Conservation (phyloP, 345 rosid genomes). For the Hypericum perforatum region DNA sequence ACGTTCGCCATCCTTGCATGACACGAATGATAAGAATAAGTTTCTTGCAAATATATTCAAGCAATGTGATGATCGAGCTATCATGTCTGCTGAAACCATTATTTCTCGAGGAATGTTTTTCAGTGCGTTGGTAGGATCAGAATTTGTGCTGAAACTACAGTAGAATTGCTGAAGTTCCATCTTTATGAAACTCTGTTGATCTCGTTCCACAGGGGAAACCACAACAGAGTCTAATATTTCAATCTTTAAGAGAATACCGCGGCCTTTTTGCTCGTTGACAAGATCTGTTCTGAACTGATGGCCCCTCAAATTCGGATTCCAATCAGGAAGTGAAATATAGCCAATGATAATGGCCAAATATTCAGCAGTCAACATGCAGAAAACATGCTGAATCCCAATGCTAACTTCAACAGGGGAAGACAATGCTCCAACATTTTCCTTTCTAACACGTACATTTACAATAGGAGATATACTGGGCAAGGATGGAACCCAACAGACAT, state of each 20-base stretch:
- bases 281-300: slow-evolving; percentile 25
- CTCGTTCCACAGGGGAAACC: slow-evolving; percentile 44
- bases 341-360: slow-evolving; percentile 72
- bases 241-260: slow-evolving; percentile 41
- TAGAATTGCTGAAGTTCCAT: slow-evolving; percentile 46
- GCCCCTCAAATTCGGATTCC: slow-evolving; percentile 37
- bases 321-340: slow-evolving; percentile 73
- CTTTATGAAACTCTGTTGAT: slow-evolving; percentile 41
- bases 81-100: slow-evolving; percentile 39
- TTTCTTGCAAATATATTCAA: slow-evolving; percentile 64
- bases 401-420: slow-evolving; percentile 62
- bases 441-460: slow-evolving; percentile 58
- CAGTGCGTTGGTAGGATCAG: slow-evolving; percentile 28
- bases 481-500: slow-evolving; percentile 64
- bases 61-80: slow-evolving; percentile 33
- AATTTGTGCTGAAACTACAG: slow-evolving; percentile 33
- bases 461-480: slow-evolving; percentile 42
- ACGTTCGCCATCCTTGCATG: slow-evolving; percentile 31
- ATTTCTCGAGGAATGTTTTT: slow-evolving; percentile 46
- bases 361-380: slow-evolving; percentile 61
- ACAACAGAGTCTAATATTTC: slow-evolving; percentile 65
- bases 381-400: slow-evolving; percentile 73
- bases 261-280: slow-evolving; percentile 16
- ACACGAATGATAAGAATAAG: slow-evolving; percentile 38
- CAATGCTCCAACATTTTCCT: slow-evolving; percentile 31